phyloP scores from a whole-genome alignment of 2,329 filamentous ascomycete species.

The Aspergillus terreus region DNA sequence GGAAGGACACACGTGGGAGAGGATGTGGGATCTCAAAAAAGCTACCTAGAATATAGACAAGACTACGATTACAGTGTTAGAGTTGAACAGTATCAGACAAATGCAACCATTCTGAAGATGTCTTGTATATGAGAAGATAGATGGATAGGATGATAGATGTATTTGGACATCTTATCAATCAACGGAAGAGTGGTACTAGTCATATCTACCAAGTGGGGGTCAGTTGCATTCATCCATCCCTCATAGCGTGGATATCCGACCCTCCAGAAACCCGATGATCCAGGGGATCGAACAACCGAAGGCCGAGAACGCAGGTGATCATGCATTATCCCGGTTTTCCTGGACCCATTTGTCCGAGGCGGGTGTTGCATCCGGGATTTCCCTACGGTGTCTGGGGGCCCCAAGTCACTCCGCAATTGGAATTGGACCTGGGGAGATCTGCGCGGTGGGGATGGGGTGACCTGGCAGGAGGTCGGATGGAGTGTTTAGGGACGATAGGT shows the following conservation, averaged over 20 bases:
- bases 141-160: too few relatives aligned
- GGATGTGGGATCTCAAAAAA: slow-evolving; percentile 11
- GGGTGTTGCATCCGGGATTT: slow-evolving; percentile 1
- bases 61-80: slow-evolving; percentile 8
- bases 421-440: background rate
- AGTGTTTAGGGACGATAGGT: too few relatives aligned
- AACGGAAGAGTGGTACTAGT: background rate
- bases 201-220: background rate
- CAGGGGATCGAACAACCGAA: background rate
- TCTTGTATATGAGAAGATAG: background rate
- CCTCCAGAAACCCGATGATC: background rate
- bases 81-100: background rate
- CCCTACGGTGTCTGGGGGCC: background rate
- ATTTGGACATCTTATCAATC: too few relatives aligned
- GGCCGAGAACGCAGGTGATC: background rate
- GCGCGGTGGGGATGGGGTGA: background rate
- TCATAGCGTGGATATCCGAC: background rate
- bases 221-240: background rate
- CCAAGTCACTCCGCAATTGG: background rate
- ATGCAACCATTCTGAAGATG: background rate
- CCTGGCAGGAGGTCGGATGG: too few relatives aligned
- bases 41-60: slow-evolving; percentile 18
- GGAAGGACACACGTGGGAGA: background rate
- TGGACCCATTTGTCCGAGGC: slow-evolving; percentile 2
- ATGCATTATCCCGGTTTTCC: background rate